Evolutionary conservation across 495 filamentous ascomycete species (phyloP), one percentile per base, ranked within the genome.

Genomic region (Aspergillus funiculosus): DNA sequence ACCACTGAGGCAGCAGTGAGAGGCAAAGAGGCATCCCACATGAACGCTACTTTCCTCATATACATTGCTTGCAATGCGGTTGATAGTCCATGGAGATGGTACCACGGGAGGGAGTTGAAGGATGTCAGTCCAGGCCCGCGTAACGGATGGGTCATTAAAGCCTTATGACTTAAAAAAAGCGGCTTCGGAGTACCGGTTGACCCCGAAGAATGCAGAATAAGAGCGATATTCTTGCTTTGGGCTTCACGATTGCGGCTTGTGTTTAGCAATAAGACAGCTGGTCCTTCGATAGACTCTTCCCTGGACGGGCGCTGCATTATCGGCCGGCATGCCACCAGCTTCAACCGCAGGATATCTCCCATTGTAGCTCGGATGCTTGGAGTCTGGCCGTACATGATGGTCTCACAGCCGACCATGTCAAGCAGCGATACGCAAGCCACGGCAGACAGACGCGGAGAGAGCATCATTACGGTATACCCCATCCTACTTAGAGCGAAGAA

Each of bases 141-240:
- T 41, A 57, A 57, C 17, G 46, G 60, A 46, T 56, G 69, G 18
- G 53, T 74, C 68, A 66, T 69, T 42, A 60, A 62, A 1, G 64
- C 64, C 30, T 56, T 53, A 37, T 74, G 64, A 15, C 60, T 63
- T 14, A 71, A 57, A 38, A 54, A 62, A 0, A 77, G 48, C 1
- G 78, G 74, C 47, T 82, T 81, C 0, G 78, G 78, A 7, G 68
- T 65, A 0, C 79, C 77, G 1, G 77, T 82, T 0, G 76, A 79
- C 2, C 79, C 79, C 0, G 76, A 79, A 0, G 75, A 80, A 53
- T 81, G 79, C 32, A 75, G 60, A 10, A 80, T 79, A 28, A 77
- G 46, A 5, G 62, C 52, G 39, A 53, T 59, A 55, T 67, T 52
- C 56, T 53, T 71, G 60, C 28, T 56, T 25, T 51, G 61, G 1